Evolutionary conservation across 345 rosid species (phyloP).

Genomic region (Rubroshorea leprosula): DNA sequence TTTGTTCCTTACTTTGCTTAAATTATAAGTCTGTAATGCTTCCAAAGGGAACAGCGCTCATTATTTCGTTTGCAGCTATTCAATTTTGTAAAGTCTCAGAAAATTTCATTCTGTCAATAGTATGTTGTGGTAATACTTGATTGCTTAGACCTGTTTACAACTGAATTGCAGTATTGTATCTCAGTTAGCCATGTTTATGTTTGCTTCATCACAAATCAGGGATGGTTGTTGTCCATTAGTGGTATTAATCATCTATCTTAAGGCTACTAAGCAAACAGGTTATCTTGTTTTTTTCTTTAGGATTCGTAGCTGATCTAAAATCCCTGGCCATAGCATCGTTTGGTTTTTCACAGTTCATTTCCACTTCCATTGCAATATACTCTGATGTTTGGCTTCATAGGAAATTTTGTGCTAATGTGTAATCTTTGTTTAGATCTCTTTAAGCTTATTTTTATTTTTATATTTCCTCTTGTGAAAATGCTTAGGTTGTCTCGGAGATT

Average conservation of each 20-base stretch:
- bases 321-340: not conserved
- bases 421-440: too few species aligned
- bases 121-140: not conserved
- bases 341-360: not conserved
- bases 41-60: slow-evolving; percentile 1
- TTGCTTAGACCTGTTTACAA: not conserved
- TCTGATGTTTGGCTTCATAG: too few species aligned
- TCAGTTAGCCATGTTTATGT: too few species aligned
- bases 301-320: not conserved
- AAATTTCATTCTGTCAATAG: not conserved
- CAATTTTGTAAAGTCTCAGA: slow-evolving; percentile 3
- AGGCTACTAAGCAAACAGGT: not conserved
- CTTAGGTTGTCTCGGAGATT: too few species aligned
- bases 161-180: not conserved
- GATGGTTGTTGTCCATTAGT: not conserved
- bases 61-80: not conserved
- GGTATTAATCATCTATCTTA: too few species aligned
- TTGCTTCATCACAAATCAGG: too few species aligned
- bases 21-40: slow-evolving; percentile 6
- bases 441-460: too few species aligned
- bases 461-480: too few species aligned
- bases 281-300: too few species aligned
- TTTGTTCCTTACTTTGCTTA: slow-evolving; percentile 15
- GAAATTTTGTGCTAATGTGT: too few species aligned
- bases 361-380: not conserved